Conservation (phyloP, 495 filamentous ascomycete species). For the Opeltia flavorubescens region DNA sequence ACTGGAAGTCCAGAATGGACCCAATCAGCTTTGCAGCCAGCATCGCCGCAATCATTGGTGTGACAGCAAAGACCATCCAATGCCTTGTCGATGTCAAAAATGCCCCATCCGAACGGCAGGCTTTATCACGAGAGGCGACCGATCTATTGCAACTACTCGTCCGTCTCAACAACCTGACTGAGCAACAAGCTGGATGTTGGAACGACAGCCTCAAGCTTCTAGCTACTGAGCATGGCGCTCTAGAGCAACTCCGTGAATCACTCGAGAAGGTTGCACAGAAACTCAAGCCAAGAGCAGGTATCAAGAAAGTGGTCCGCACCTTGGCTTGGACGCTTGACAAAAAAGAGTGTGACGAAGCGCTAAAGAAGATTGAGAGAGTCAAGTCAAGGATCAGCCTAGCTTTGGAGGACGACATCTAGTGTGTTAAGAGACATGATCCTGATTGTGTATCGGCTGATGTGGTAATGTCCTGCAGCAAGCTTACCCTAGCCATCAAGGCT, state of each 20-base stretch:
- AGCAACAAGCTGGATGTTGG: neutral
- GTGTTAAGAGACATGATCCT: neutral
- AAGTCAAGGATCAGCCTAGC: neutral
- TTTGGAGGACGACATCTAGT: neutral
- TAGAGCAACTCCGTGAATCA: constrained; percentile 1
- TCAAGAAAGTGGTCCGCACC: neutral
- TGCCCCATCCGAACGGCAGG: neutral
- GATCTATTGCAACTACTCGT: constrained; percentile 3
- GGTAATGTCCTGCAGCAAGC: neutral
- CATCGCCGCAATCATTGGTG: neutral
- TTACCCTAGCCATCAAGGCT: constrained; percentile 1
- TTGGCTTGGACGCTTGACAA: neutral
- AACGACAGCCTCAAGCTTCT: neutral
- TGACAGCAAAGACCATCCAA: neutral
- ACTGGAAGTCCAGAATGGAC: neutral
- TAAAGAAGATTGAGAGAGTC: neutral
- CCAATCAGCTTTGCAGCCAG: neutral
- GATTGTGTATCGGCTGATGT: too few species aligned
- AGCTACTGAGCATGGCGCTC: neutral
- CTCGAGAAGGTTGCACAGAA: constrained; percentile 1
- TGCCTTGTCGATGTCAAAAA: constrained; percentile 4
- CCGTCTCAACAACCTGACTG: neutral
- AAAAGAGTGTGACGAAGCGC: neutral
- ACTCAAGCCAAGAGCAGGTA: neutral
- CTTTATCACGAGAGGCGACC: constrained; percentile 1